Evolutionary conservation across 371 early-diverging fungal species (phyloP), one percentile per base, ranked within the genome.

Genomic region (Basidiobolus meristosporus): DNA sequence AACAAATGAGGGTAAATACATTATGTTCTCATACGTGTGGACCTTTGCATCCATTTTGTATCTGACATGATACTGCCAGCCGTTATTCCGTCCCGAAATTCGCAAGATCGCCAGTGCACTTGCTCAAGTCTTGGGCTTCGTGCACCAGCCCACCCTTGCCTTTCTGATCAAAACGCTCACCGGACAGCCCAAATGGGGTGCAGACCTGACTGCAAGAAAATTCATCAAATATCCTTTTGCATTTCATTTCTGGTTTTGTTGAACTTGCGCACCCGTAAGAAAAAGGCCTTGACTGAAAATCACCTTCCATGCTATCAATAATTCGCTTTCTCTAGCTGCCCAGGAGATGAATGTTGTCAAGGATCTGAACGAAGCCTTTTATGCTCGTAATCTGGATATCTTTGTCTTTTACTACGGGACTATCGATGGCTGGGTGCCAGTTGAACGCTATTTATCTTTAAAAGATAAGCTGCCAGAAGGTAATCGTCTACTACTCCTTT

Each of bases 321-420:
- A 80, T 37, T 63, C 72, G 10, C 45, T 82, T 26, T 56, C 56
- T 32, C 72, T 89, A 65, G 87, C 81, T 0, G 46, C 53, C 1
- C 56, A 66, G 28, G 90, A 89, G 45, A 82, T 89, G 85, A 60
- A 61, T 23, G 39, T 52, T 21, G 77, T 89, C 18, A 51, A 45
- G 18, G 64, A 53, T 17, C 55, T 86, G 40, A 78, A 86, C 38
- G 58, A 59, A 32, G 70, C 68, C 17, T 59, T 75, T 44, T 70
- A 82, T 39, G 38, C 50, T 4, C 45, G 52, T 18, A 57, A 73
- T 45, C 58, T 67, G 0, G 57, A 66, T 26, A 80, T 77, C 44
- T 72, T 80, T 34, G 62, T 82, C 36, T 67, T 87, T 43, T 88
- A 85, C 45, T 89, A 81, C 48, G 82, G 84, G 7, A 53, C 52